A percentile compares a stretch with the other conserved stretches of the same genome.
These are phyloP conservation scores for Cladorrhinum sp. DNA, from an alignment of 2,329 filamentous ascomycete species.

Conservation along the genomic window DNA sequence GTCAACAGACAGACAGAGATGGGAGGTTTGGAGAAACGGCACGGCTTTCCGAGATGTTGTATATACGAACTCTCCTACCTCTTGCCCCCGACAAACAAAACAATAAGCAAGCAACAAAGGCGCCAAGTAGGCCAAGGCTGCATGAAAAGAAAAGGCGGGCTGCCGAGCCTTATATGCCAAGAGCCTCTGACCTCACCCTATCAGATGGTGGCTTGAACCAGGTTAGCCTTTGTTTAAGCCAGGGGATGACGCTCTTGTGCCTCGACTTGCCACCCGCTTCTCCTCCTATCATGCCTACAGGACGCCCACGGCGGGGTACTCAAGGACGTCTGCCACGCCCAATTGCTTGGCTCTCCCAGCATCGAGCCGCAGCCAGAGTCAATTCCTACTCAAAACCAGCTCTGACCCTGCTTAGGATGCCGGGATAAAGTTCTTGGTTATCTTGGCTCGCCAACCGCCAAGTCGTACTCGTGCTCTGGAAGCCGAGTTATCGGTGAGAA, in stretches of 20 bases:
- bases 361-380: slow-evolving; percentile 1
- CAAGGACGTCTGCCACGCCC: slow-evolving; percentile 14
- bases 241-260: slow-evolving; percentile 20
- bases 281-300: slow-evolving; percentile 17
- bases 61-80: background rate
- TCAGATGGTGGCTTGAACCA: slow-evolving; percentile 17
- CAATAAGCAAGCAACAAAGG: background rate
- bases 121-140: slow-evolving; percentile 15
- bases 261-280: slow-evolving; percentile 20
- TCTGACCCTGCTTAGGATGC: background rate
- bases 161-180: slow-evolving; percentile 26
- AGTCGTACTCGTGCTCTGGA: background rate
- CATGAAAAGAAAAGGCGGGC: slow-evolving; percentile 5
- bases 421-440: slow-evolving; percentile 24
- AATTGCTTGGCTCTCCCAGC: slow-evolving; percentile 10
- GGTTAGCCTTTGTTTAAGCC: slow-evolving; percentile 21
- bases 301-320: slow-evolving; percentile 17
- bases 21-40: background rate
- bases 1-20: background rate
- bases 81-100: background rate
- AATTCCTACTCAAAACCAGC: slow-evolving; percentile 5
- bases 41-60: background rate
- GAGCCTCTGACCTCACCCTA: slow-evolving; percentile 25
- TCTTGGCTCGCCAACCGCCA: slow-evolving; percentile 21
- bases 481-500: slow-evolving; percentile 19